Evolutionary conservation across 2,329 filamentous ascomycete species (phyloP), one percentile per base, ranked within the genome.

Genomic region (Xylaria sp.): DNA sequence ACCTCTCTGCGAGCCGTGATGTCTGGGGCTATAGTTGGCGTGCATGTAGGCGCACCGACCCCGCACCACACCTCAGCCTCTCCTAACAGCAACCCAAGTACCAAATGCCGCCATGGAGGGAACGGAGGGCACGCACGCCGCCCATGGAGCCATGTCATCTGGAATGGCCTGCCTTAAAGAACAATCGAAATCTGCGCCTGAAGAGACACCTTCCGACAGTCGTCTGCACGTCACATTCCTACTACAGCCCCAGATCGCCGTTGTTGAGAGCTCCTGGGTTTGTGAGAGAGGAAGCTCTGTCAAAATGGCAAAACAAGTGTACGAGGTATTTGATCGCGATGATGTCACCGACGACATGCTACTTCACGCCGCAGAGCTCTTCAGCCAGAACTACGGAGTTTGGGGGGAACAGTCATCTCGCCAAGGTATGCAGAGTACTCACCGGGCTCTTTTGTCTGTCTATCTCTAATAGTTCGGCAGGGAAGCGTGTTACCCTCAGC

Each of bases 321-420:
- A 52, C n/a, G 54, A 60, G 33, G 23, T 39, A 20, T 68, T 68
- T 54, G n/a, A 36, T 13, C 33, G 36, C 48, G 39, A 20, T 13
- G 48, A 78, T 51, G 71, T 82, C 66, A 82, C 79, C 5, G 78
- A 80, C 18, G 66, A 68, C 62, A 80, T 82, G 78, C 74, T 83
- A 13, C 57, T 73, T 28, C 76, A 80, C 72, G 80, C 81, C 4
- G 71, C 80, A 9, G 72, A 74, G 58, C 78, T 83, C 61, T 83
- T 82, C 73, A 79, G 71, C 67, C 76, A 81, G 70, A 77, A 82
- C 72, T 82, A 82, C 67, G 80, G 71, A 12, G 58, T 71, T 52
- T 76, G 68, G 72, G 73, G 70, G 3, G 39, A 62, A 31, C 41
- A 39, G 25, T 60, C 59, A 23, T 25, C 63, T 56, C 54, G 41